Base-by-base conservation (phyloP, 768 basidiomycete genomes). In the Agrocybe praecox region DNA sequence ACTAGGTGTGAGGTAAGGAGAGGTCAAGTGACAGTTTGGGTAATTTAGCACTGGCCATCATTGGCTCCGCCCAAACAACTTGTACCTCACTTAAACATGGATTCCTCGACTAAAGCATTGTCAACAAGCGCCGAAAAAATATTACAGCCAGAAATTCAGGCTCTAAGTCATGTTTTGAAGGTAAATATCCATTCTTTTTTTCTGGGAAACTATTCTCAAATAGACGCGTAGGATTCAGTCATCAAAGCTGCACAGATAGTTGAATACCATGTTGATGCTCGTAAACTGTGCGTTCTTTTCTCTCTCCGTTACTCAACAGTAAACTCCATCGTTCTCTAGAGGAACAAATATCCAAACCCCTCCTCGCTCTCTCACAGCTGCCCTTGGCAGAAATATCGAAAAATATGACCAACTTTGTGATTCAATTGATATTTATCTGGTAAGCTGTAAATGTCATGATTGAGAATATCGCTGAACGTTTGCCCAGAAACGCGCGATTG, bases 341-440 rank as follows among this genome's bases (percentile, higher is more conserved):
- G 81, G 80, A 48, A 79, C 80, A 49, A 77, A 86, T 62, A 80
- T 83, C 2, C 78, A 81, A 3, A 70, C 78, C 55, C 89, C 91
- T 22, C 89, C 90, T 10, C 83, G 74, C n/a, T 78, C 85, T 21
- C 67, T 92, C 12, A 85, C 82, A 2, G 74, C 83, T 2, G 79
- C 87, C 17, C 76, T 94, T 32, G 87, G 90, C 15, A 82, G 82
- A 34, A 89, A 91, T 65, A 75, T 92, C 2, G 89, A 92, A 67
- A 87, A 82, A 64, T 93, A 88, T 62, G 90, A 93, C 64, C 89
- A 91, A 62, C 59, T 92, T 5, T 90, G 89, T 63, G 92, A 94
- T 65, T 76, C 85, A 1, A 83, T 94, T 49, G 92, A 93, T 68
- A 80, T 84, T 40, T 83, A 85, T 51, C 63, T 94, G 61, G 91